A percentile compares a stretch with the other conserved stretches of the same genome.
Evolutionary conservation across 768 basidiomycete species (phyloP).

Genomic region (Suillus placidus): DNA sequence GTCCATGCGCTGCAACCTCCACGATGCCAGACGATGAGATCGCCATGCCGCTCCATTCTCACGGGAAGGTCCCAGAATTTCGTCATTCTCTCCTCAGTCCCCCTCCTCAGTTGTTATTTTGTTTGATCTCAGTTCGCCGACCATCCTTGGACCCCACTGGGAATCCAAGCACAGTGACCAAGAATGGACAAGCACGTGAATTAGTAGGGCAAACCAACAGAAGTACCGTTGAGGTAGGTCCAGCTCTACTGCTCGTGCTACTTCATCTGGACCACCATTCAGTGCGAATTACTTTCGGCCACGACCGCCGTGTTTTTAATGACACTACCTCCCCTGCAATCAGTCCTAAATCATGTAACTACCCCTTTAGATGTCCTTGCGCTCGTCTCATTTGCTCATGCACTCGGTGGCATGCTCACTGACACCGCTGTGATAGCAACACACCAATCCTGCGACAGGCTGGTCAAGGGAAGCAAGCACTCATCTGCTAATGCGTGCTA

Average conservation of each 20-base stretch:
- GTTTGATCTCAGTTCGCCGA: constrained; percentile 5
- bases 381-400: constrained; percentile 3
- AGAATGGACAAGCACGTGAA: not conserved
- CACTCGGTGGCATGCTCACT: constrained; percentile 1
- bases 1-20: not conserved
- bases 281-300: not conserved
- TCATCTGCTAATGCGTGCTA: not conserved
- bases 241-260: too few relatives aligned
- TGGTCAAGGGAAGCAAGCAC: not conserved
- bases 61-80: not conserved
- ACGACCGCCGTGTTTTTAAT: not conserved
- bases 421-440: not conserved
- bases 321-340: not conserved
- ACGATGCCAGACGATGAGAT: not conserved
- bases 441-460: not conserved
- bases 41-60: not conserved
- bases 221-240: too few relatives aligned
- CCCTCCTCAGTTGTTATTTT: not conserved
- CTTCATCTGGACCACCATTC: not conserved
- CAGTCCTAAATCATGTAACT: not conserved
- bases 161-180: not conserved
- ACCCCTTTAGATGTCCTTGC: not conserved
- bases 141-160: constrained; percentile 4
- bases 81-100: not conserved
- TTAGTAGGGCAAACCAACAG: not conserved